These are phyloP conservation scores for Penicillium polonicum DNA, from an alignment of 2,329 filamentous ascomycete species.

Conservation along the genomic window DNA sequence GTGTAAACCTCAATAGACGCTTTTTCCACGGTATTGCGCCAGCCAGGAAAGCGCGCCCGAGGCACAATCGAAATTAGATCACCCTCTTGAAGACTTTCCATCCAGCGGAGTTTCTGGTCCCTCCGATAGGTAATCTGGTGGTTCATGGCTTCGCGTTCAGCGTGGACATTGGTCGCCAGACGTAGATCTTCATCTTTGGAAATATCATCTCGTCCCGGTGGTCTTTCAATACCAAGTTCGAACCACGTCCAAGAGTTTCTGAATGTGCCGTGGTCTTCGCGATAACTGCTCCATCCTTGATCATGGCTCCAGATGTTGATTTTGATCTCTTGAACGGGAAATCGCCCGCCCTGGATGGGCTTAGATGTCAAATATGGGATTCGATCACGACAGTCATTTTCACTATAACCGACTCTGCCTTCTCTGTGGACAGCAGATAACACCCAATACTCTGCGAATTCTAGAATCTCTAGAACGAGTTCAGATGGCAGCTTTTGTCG, in stretches of 20 bases:
- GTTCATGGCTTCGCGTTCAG: neutral
- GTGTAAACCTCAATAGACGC: conserved; percentile 12
- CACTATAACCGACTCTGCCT: neutral
- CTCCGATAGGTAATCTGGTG: neutral
- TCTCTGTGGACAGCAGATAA: neutral
- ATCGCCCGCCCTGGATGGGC: conserved; percentile 4
- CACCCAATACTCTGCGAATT: conserved; percentile 12
- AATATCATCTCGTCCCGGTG: neutral
- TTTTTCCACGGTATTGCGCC: conserved; percentile 5
- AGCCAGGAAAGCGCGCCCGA: conserved; percentile 3
- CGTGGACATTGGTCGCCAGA: conserved; percentile 11
- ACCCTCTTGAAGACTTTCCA: neutral
- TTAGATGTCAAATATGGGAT: conserved; percentile 8
- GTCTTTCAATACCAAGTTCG: conserved; percentile 4
- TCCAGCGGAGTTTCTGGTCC: neutral
- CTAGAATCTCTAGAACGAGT: conserved; percentile 7
- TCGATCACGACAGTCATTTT: neutral
- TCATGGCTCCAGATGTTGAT: conserved; percentile 14
- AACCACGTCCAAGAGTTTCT: conserved; percentile 14
- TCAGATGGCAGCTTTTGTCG: conserved; percentile 9
- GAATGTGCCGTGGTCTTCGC: conserved; percentile 1
- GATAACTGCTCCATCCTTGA: conserved; percentile 9
- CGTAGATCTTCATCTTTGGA: neutral
- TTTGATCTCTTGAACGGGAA: conserved; percentile 8
- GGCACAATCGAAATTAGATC: conserved; percentile 10